phyloP scores from a whole-genome alignment of 768 basidiomycete species.

The Amylocystis lapponica region DNA sequence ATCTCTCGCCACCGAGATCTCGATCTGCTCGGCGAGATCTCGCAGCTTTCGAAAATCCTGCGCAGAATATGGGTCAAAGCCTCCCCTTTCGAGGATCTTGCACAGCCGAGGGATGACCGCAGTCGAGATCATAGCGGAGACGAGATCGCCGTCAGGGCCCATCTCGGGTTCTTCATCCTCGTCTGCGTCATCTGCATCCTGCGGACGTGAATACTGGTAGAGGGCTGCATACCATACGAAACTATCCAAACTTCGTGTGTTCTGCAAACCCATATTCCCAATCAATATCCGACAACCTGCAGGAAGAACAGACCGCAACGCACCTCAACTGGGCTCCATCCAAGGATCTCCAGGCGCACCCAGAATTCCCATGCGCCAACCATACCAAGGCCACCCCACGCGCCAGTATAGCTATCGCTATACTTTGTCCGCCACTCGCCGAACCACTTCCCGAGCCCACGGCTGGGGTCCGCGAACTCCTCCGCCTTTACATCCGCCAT shows the following conservation, averaged over 20 bases:
- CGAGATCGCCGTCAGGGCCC: conserved; percentile 82
- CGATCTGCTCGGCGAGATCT: conserved; percentile 77
- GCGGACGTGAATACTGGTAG: conserved; percentile 68
- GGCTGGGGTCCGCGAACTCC: conserved; percentile 77
- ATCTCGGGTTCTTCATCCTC: conserved; percentile 50
- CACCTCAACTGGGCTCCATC: conserved; percentile 86
- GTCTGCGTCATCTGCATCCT: conserved; percentile 25
- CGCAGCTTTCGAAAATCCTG: conserved; percentile 54
- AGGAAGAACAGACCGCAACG: conserved; percentile 15
- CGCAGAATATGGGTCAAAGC: conserved; percentile 75
- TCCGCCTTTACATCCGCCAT: conserved; percentile 78
- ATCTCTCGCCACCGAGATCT: conserved; percentile 62
- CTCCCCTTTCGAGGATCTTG: conserved; percentile 73
- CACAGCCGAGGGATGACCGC: conserved; percentile 70
- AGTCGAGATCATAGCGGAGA: conserved; percentile 83
- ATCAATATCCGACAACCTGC: neutral
- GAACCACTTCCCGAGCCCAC: conserved; percentile 61
- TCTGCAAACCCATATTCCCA: conserved; percentile 26
- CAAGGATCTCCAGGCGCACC: conserved; percentile 79
- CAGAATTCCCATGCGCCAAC: conserved; percentile 94
- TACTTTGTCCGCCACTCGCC: conserved; percentile 72
- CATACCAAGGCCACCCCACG: conserved; percentile 85
- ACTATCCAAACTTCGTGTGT: conserved; percentile 55
- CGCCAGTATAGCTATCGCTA: conserved; percentile 76
- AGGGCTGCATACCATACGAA: conserved; percentile 82